Conservation (phyloP, 306 rosid species). For the Oxytropis ochrocephala region DNA sequence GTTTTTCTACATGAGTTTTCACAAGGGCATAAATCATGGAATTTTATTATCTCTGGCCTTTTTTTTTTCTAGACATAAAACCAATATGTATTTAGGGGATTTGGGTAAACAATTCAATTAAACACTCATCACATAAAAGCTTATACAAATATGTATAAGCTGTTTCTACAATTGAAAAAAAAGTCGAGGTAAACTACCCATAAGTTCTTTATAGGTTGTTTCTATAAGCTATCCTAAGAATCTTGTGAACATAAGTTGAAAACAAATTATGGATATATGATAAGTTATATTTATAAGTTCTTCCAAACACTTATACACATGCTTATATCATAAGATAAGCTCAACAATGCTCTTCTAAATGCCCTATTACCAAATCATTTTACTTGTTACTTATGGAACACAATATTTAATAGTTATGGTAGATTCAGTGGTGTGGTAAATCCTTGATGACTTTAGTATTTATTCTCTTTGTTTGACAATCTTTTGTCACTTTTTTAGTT, state of each 20-base stretch:
- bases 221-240: neutral
- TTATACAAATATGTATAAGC: neutral
- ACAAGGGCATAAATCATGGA: neutral
- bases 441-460: neutral
- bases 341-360: neutral
- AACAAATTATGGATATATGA: no score
- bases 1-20: neutral
- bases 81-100: neutral
- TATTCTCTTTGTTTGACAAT: slow-evolving; percentile 2
- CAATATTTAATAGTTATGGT: slow-evolving; percentile 3
- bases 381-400: neutral
- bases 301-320: neutral
- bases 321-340: neutral
- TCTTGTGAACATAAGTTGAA: neutral
- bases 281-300: neutral
- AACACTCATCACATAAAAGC: neutral
- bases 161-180: neutral
- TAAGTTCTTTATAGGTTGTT: neutral
- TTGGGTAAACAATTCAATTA: neutral
- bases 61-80: neutral
- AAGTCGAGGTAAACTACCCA: neutral
- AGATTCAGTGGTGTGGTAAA: neutral
- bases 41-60: neutral
- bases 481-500: neutral
- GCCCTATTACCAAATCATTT: neutral